phyloP scores from a whole-genome alignment of 2,329 filamentous ascomycete species.

The Penicillium sp. region DNA sequence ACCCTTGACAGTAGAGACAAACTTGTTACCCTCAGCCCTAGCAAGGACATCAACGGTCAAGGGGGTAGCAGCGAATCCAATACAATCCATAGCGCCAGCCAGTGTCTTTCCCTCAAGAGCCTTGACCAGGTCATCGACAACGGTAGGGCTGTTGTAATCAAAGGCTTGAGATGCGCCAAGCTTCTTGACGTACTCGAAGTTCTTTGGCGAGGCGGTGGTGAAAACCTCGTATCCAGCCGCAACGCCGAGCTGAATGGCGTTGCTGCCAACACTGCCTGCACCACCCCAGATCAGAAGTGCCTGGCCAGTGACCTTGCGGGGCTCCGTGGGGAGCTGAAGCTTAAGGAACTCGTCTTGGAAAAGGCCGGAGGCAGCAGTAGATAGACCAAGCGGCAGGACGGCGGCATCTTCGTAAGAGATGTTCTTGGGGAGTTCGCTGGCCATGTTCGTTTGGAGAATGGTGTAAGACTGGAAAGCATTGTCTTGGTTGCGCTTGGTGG shows the following conservation, averaged over 20 bases:
- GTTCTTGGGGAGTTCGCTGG: conserved; percentile 25
- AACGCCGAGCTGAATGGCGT: conserved; percentile 5
- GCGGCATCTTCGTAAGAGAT: conserved; percentile 30
- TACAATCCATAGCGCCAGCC: conserved; percentile 3
- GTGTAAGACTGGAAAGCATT: conserved; percentile 27
- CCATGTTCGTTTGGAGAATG: conserved; percentile 21
- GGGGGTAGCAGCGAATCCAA: neutral
- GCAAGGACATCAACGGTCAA: neutral
- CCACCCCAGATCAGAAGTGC: conserved; percentile 22
- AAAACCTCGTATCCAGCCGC: conserved; percentile 5
- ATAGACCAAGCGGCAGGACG: conserved; percentile 34
- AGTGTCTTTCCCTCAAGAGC: neutral
- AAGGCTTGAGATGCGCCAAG: conserved; percentile 1
- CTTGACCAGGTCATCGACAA: neutral
- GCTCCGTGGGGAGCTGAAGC: conserved; percentile 14
- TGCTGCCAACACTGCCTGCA: conserved; percentile 14
- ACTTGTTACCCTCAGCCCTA: neutral
- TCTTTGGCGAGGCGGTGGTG: conserved; percentile 11
- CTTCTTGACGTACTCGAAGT: conserved; percentile 17
- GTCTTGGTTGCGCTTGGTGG: neutral
- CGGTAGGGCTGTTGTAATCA: neutral
- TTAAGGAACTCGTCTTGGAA: conserved; percentile 28
- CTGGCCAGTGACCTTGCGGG: conserved; percentile 16
- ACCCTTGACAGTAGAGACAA: neutral
- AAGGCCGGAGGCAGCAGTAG: conserved; percentile 30